Percentiles rank a stretch among this genome's conserved stretches.
These are phyloP conservation scores for Passiflora organensis DNA, from an alignment of 345 rosid genomes.

Conservation along the genomic window DNA sequence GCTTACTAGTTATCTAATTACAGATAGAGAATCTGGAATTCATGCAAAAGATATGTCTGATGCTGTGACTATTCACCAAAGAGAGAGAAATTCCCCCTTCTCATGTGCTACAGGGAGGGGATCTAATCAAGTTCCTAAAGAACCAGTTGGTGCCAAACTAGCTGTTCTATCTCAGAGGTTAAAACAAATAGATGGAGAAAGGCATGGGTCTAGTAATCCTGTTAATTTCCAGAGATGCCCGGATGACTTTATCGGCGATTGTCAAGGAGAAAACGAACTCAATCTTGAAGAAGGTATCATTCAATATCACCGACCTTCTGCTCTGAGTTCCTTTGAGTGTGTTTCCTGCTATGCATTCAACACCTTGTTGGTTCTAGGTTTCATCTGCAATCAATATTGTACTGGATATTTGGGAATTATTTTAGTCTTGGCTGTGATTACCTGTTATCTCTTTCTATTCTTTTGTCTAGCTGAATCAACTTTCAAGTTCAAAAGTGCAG, in stretches of 20 bases:
- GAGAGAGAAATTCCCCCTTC: constrained; percentile 20
- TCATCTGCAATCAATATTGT: too few species aligned
- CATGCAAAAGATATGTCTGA: constrained; percentile 36
- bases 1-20: constrained; percentile 4
- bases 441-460: constrained; percentile 2
- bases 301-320: not conserved
- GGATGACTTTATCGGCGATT: constrained; percentile 27
- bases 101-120: constrained; percentile 29
- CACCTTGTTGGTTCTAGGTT: too few species aligned
- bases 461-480: constrained; percentile 27
- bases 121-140: constrained; percentile 31
- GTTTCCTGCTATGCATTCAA: not conserved
- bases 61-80: constrained; percentile 28
- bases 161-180: constrained; percentile 5
- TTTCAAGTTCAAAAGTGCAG: constrained; percentile 19
- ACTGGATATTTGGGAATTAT: too few species aligned
- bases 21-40: constrained; percentile 56
- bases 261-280: constrained; percentile 38
- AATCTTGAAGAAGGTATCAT: constrained; percentile 38
- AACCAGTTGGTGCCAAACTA: constrained; percentile 16
- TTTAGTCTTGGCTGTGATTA: not conserved
- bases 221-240: constrained; percentile 11
- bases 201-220: constrained; percentile 19
- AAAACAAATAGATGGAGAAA: constrained; percentile 15
- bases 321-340: constrained; percentile 2